phyloP scores from a whole-genome alignment of 169 alveolate species.

The Cryptosporidium parvum region DNA sequence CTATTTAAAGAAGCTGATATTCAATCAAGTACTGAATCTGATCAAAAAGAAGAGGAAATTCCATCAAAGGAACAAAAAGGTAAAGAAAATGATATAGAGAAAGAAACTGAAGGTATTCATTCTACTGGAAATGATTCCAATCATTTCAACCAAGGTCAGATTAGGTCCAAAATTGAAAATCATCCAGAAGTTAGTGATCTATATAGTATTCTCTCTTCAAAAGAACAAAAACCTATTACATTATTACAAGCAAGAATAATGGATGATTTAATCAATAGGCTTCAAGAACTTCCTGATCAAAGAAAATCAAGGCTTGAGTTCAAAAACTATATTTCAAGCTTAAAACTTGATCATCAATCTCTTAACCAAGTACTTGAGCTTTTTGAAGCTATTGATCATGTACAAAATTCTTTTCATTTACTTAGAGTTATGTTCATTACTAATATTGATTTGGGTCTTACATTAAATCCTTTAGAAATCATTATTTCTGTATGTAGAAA shows the following conservation, averaged over 20 bases:
- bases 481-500: conserved; percentile 48
- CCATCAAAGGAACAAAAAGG: not conserved
- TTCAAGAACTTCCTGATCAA: conserved; percentile 49
- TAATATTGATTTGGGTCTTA: conserved; percentile 25
- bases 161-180: not conserved
- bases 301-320: conserved; percentile 51
- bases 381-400: conserved; percentile 58
- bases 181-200: conserved; percentile 21
- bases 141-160: not conserved
- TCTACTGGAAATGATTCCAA: not conserved
- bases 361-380: conserved; percentile 6
- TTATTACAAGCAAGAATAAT: conserved; percentile 20
- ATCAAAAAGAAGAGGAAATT: not conserved
- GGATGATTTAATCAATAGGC: conserved; percentile 23
- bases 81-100: not conserved
- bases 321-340: not conserved
- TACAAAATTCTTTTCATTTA: conserved; percentile 28
- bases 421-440: conserved; percentile 23
- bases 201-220: conserved; percentile 28
- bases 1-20: conserved; percentile 22
- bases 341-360: not conserved
- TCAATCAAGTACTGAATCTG: not conserved
- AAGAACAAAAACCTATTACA: conserved; percentile 8
- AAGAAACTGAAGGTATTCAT: not conserved
- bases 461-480: conserved; percentile 48